Conservation (phyloP, 495 filamentous ascomycete genomes). For the Thermothielavioides terrestris region DNA sequence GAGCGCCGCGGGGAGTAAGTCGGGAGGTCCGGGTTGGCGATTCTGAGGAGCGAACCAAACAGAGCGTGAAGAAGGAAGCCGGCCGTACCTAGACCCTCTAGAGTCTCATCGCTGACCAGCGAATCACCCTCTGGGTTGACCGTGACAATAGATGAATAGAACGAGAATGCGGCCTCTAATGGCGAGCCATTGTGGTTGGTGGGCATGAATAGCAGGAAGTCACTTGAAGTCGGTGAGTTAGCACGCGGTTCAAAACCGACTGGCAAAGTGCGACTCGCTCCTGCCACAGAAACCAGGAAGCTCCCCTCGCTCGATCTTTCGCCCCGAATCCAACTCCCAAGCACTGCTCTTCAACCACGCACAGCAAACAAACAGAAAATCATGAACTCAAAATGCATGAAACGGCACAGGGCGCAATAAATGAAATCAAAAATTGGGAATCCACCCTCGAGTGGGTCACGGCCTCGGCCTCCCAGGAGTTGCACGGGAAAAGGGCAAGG, state of each 20-base stretch:
- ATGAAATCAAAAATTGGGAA: not conserved
- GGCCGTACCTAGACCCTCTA: constrained; percentile 91
- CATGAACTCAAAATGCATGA: not conserved
- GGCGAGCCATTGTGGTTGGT: constrained; percentile 48
- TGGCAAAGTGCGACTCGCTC: too few species aligned
- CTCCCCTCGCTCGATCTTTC: too few species aligned
- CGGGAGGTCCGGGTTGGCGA: constrained; percentile 38
- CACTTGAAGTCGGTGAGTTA: constrained; percentile 40
- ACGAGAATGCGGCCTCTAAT: constrained; percentile 79
- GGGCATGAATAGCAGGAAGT: constrained; percentile 93
- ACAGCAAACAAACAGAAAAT: not conserved
- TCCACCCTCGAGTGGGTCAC: constrained; percentile 7
- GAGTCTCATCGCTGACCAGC: constrained; percentile 74
- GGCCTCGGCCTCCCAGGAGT: not conserved
- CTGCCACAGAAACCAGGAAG: too few species aligned
- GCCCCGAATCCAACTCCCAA: not conserved
- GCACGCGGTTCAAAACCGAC: not conserved
- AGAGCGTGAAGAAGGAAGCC: constrained; percentile 62
- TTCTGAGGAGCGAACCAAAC: constrained; percentile 56
- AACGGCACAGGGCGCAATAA: not conserved
- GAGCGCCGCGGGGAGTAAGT: constrained; percentile 4
- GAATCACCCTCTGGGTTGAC: constrained; percentile 94
- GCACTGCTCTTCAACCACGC: not conserved
- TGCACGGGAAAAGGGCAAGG: not conserved
- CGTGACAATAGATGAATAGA: constrained; percentile 83